phyloP scores from a whole-genome alignment of 257 asterid genomes.

The Euphrasia confusa region DNA sequence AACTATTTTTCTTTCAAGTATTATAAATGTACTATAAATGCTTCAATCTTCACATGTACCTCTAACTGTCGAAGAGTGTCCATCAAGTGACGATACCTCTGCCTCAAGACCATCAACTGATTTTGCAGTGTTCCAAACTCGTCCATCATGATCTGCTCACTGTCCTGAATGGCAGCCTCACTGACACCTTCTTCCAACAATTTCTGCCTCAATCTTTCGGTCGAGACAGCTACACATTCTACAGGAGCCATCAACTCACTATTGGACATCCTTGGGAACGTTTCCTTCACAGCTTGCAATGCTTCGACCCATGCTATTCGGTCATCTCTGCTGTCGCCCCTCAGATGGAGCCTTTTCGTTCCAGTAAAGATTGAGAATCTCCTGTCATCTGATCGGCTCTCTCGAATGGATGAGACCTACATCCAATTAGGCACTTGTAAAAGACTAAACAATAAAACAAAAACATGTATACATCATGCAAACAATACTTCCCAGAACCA shows the following conservation, averaged over 20 bases:
- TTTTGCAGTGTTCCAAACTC: conserved; percentile 80
- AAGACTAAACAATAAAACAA: too few relatives aligned
- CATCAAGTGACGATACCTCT: conserved; percentile 70
- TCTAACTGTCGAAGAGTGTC: conserved; percentile 84
- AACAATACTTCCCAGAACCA: too few relatives aligned
- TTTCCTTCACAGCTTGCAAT: too few relatives aligned
- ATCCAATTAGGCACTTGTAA: neutral
- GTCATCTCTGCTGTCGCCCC: too few relatives aligned
- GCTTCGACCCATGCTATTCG: too few relatives aligned
- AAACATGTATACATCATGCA: too few relatives aligned
- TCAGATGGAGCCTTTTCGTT: too few relatives aligned
- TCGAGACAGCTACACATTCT: conserved; percentile 55
- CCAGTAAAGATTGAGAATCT: too few relatives aligned
- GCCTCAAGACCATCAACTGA: conserved; percentile 70
- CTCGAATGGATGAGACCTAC: too few relatives aligned
- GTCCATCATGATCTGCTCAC: conserved; percentile 72
- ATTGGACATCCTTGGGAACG: too few relatives aligned
- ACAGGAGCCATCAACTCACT: conserved; percentile 25
- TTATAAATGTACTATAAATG: conserved; percentile 22
- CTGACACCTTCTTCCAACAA: conserved; percentile 67
- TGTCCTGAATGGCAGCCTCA: conserved; percentile 67
- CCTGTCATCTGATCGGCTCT: too few relatives aligned
- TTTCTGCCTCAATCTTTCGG: conserved; percentile 68
- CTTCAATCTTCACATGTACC: conserved; percentile 46
- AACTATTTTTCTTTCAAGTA: conserved; percentile 9